Conservation (phyloP, 352 stramenopile genomes). For the Phytophthora rubi region DNA sequence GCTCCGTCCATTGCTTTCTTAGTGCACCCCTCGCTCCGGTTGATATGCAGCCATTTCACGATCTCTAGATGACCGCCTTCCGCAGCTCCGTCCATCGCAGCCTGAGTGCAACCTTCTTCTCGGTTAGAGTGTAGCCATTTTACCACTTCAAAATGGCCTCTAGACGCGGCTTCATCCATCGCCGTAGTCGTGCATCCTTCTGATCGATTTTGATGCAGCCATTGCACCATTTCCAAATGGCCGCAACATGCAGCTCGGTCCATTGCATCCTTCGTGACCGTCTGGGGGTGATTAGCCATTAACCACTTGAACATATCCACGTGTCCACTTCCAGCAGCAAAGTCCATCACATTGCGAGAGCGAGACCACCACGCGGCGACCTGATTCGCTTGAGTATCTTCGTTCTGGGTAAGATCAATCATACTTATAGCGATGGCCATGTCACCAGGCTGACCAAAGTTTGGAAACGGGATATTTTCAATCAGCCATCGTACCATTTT, state of each 20-base stretch:
- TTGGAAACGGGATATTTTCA: conserved; percentile 5
- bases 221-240: neutral
- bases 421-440: neutral
- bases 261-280: neutral
- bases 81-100: neutral
- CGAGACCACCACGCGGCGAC: conserved; percentile 9
- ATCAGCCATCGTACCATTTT: conserved; percentile 8
- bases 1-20: conserved; percentile 1
- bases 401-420: conserved; percentile 3
- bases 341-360: neutral
- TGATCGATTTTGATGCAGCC: neutral
- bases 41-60: conserved; percentile 1
- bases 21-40: conserved; percentile 1
- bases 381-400: neutral
- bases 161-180: neutral
- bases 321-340: neutral
- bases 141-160: neutral
- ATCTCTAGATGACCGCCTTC: neutral
- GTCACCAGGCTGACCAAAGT: neutral
- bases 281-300: neutral
- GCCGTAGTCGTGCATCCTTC: neutral
- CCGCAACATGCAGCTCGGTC: neutral
- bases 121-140: neutral
- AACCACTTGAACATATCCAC: conserved; percentile 15
- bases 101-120: neutral